These are phyloP conservation scores for Syncephalastrum sp. DNA, from an alignment of 371 early-diverging fungal species.

Conservation along the genomic window DNA sequence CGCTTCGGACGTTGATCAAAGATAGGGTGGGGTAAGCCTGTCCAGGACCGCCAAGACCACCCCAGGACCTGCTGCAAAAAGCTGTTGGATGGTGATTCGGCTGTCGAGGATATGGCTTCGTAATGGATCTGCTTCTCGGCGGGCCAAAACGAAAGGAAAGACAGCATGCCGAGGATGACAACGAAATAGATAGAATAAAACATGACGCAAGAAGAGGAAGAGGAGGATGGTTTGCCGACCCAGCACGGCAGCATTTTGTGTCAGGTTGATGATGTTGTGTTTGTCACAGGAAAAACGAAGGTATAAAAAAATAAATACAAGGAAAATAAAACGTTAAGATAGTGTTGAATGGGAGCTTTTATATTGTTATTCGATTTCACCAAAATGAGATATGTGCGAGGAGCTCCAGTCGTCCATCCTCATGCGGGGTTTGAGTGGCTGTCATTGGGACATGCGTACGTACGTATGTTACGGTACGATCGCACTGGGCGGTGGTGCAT, in stretches of 20 bases:
- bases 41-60: constrained; percentile 15
- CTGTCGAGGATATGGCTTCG: background rate
- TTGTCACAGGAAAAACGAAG: constrained; percentile 1
- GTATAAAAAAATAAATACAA: constrained; percentile 1
- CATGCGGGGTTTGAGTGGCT: constrained; percentile 10
- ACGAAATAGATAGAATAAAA: constrained; percentile 11
- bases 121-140: constrained; percentile 5
- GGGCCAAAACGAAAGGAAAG: constrained; percentile 7
- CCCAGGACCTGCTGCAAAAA: constrained; percentile 10
- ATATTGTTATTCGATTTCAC: background rate
- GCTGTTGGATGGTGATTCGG: constrained; percentile 3
- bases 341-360: constrained; percentile 1
- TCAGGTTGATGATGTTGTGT: constrained; percentile 5
- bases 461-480: background rate
- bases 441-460: constrained; percentile 9
- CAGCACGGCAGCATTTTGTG: constrained; percentile 3
- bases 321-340: background rate
- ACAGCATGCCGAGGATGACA: constrained; percentile 8
- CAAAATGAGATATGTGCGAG: background rate
- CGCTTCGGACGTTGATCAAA: constrained; percentile 11
- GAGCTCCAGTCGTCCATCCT: constrained; percentile 12
- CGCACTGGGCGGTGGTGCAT: too few species aligned
- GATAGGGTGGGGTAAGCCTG: constrained; percentile 10
- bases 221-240: constrained; percentile 3
- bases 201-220: constrained; percentile 11